phyloP scores from a whole-genome alignment of 352 stramenopile genomes.

The Elongisporangium prolatum region DNA sequence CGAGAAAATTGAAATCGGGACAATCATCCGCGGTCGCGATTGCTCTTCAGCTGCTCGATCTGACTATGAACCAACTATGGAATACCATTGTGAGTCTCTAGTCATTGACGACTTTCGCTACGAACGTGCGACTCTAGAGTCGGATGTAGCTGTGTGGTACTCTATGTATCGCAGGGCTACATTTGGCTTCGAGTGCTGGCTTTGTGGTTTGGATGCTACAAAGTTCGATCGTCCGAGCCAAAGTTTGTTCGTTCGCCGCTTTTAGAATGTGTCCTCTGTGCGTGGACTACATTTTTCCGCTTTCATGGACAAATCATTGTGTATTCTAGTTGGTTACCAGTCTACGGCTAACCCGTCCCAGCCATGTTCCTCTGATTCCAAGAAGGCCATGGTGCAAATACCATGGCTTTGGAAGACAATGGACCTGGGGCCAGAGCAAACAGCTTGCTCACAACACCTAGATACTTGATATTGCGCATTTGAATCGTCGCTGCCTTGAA shows the following conservation, averaged over 20 bases:
- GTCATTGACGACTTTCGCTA: conserved; percentile 57
- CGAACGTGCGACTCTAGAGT: conserved; percentile 29
- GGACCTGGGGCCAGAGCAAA: neutral
- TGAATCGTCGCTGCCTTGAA: conserved; percentile 25
- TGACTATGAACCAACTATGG: neutral
- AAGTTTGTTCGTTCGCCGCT: neutral
- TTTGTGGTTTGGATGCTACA: conserved; percentile 23
- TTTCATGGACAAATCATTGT: conserved; percentile 53
- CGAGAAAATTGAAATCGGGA: neutral
- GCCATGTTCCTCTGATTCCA: neutral
- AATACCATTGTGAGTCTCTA: conserved; percentile 16
- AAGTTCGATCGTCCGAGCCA: neutral
- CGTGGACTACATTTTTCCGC: conserved; percentile 16
- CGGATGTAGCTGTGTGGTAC: conserved; percentile 31
- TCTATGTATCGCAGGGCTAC: conserved; percentile 30
- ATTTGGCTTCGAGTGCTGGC: conserved; percentile 38
- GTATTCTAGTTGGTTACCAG: conserved; percentile 41
- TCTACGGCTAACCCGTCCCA: conserved; percentile 12
- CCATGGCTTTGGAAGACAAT: neutral
- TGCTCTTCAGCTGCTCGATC: neutral
- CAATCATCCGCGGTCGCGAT: neutral
- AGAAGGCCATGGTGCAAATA: neutral
- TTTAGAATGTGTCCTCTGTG: neutral
- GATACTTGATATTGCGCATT: conserved; percentile 40
- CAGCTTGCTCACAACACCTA: conserved; percentile 28